phyloP scores from a whole-genome alignment of 805 yeast species.

The Hanseniaspora clermontiae region DNA sequence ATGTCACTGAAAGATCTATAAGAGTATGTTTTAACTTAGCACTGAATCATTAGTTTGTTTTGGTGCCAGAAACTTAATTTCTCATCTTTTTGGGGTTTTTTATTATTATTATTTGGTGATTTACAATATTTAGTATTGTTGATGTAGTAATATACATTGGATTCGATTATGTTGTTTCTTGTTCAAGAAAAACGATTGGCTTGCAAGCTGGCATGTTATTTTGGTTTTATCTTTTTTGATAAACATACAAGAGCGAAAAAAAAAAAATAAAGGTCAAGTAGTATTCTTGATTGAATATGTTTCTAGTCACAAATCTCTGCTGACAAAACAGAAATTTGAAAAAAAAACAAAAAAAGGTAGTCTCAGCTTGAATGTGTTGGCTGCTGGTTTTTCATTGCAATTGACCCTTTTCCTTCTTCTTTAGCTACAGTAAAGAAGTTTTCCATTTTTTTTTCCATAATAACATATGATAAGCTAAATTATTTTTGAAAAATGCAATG shows the following conservation, averaged over 20 bases:
- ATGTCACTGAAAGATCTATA: constrained; percentile 70
- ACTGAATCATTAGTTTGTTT: neutral
- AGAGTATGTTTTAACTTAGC: constrained; percentile 51
- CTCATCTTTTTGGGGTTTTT: neutral
- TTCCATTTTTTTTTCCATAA: no score
- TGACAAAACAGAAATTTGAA: no score
- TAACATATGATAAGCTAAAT: neutral
- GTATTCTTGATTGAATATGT: no score
- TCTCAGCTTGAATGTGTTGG: no score
- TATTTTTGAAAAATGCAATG: neutral
- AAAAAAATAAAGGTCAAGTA: no score
- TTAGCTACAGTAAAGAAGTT: neutral
- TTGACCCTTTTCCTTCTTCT: neutral
- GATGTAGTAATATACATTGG: neutral
- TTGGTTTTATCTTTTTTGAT: no score
- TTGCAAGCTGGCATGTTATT: neutral
- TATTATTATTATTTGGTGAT: constrained; percentile 1
- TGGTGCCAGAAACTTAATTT: neutral
- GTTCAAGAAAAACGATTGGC: neutral
- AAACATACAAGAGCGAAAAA: no score
- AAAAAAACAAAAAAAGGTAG: no score
- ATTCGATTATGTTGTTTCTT: neutral
- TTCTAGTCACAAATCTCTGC: no score
- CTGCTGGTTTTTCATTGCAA: no score
- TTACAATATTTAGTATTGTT: neutral